Evolutionary conservation across 345 rosid genomes (phyloP).

Genomic region (Brassica napus): Da-Ae NC_063450.1:4543001-4543500

Average conservation of each 20-base stretch:
- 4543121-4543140: slow-evolving; percentile 93
- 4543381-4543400: slow-evolving; percentile 96
- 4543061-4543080: slow-evolving; percentile 91
- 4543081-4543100: slow-evolving; percentile 92
- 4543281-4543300: slow-evolving; percentile 95
- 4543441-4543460: slow-evolving; percentile 98
- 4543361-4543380: slow-evolving; percentile 91
- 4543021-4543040: slow-evolving; percentile 90
- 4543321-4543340: slow-evolving; percentile 86
- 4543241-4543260: slow-evolving; percentile 95
- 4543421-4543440: slow-evolving; percentile 87
- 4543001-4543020: slow-evolving; percentile 85
- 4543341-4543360: slow-evolving; percentile 84
- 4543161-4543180: slow-evolving; percentile 93
- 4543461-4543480: slow-evolving; percentile 87
- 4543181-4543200: slow-evolving; percentile 75
- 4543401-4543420: slow-evolving; percentile 98
- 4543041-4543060: slow-evolving; percentile 87
- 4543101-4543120: slow-evolving; percentile 87
- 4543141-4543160: slow-evolving; percentile 95
- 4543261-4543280: slow-evolving; percentile 81
- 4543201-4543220: slow-evolving; percentile 90
- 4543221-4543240: slow-evolving; percentile 94
- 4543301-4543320: slow-evolving; percentile 81
- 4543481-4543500: slow-evolving; percentile 84